Evolutionary conservation across 1,284 basidiomycete species (phyloP), one percentile per base, ranked within the genome.

Genomic region (Cutaneotrichosporon sp.): DNA sequence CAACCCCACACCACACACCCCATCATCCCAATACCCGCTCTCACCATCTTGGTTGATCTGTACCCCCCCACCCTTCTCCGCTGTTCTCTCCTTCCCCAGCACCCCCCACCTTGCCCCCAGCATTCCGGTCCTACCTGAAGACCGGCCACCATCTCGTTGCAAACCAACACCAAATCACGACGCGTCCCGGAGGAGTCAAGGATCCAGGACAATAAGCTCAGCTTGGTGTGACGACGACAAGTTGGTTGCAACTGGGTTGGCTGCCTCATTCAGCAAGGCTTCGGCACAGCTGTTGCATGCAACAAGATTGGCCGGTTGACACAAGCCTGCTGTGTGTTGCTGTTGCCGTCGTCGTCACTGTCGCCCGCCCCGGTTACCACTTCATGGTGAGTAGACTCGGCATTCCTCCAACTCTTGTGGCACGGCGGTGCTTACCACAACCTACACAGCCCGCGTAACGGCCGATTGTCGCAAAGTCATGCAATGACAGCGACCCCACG

Each of bases 401-500:
- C 38, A 42, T 42, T 18, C 38, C 38, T 42, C 38, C 18, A 3
- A 18, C 18, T 18, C 7, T 3, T 25, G 24, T 46, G 20, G 45
- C 22, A 31, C 27, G 5, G 13, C 14, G 29, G 29, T 22, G 13
- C 38, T 42, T n/a, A 42, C 8, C 45, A 16, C 45, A 46, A 11
- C 9, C 5, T 24, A 9, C 11, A n/a, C 45, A 24, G 45, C 22
- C 22, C 14, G 13, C 22, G 11, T 24, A 46, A 14, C 22, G 13
- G 24, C 24, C 24, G 4, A 46, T 29, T 27, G 18, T 50, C 27
- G 47, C 47, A 27, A 29, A 50, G 47, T 50, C 47, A 50, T 50
- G 47, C 47, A 50, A 50, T 50, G 47, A 50, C 47, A 8, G 47
- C 27, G 47, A 50, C 47, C 47, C 13, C 47, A 50, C 27, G 47